phyloP scores from a whole-genome alignment of 352 stramenopile genomes.

The Pythium scleroteichum region DNA sequence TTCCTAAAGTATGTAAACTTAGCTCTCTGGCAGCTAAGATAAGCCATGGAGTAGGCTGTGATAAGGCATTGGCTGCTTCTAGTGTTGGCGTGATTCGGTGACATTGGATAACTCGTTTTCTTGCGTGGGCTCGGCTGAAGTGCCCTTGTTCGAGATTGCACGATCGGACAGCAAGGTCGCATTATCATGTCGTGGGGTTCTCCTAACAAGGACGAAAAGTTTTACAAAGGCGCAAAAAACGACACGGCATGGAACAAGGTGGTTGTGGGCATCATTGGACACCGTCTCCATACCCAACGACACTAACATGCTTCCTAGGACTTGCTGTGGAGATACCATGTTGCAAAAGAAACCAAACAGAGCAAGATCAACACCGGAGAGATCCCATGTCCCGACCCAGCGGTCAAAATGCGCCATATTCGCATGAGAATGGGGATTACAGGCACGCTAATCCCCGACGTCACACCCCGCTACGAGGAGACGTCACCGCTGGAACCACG shows the following conservation, averaged over 20 bases:
- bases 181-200: slow-evolving; percentile 34
- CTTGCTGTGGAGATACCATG: slow-evolving; percentile 51
- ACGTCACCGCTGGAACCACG: neutral
- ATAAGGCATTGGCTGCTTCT: neutral
- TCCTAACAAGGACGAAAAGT: slow-evolving; percentile 42
- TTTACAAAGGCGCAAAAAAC: slow-evolving; percentile 54
- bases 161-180: too few species aligned
- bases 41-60: neutral
- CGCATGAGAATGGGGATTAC: slow-evolving; percentile 53
- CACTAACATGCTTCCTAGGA: slow-evolving; percentile 29
- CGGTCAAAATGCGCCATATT: slow-evolving; percentile 34
- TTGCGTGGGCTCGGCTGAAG: too few species aligned
- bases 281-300: too few species aligned
- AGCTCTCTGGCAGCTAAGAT: slow-evolving; percentile 2
- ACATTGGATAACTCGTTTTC: too few species aligned
- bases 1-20: too few species aligned
- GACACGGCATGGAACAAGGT: slow-evolving; percentile 65
- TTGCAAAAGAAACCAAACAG: slow-evolving; percentile 50
- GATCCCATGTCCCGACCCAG: slow-evolving; percentile 28
- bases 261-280: neutral
- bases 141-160: too few species aligned
- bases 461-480: slow-evolving; percentile 36
- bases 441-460: slow-evolving; percentile 44
- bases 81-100: neutral
- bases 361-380: slow-evolving; percentile 42